phyloP scores from a whole-genome alignment of 805 yeast species.

The Komagataella populi region DNA sequence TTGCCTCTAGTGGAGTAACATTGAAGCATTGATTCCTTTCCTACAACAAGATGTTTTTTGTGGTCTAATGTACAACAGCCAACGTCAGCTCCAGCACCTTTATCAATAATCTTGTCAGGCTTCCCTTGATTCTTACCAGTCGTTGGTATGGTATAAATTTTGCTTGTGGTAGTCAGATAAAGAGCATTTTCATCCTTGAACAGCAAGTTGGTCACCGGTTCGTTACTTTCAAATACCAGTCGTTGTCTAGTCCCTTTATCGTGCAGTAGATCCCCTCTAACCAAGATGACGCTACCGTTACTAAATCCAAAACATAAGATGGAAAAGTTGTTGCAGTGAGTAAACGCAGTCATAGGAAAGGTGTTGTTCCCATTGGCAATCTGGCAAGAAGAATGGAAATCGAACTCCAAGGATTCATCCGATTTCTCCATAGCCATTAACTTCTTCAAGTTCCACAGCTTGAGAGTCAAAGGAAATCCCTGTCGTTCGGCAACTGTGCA shows the following conservation, averaged over 20 bases:
- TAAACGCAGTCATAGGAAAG: slow-evolving; percentile 62
- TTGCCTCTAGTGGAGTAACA: slow-evolving; percentile 46
- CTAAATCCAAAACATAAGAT: slow-evolving; percentile 69
- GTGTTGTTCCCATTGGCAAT: slow-evolving; percentile 65
- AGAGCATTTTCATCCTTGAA: slow-evolving; percentile 42
- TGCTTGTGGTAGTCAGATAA: slow-evolving; percentile 65
- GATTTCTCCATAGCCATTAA: slow-evolving; percentile 18
- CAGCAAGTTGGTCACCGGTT: slow-evolving; percentile 71
- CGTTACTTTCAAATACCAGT: slow-evolving; percentile 54
- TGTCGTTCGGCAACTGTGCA: slow-evolving; percentile 65
- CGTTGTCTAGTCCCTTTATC: slow-evolving; percentile 90
- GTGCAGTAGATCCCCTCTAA: slow-evolving; percentile 77
- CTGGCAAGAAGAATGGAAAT: slow-evolving; percentile 45
- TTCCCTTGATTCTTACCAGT: slow-evolving; percentile 67
- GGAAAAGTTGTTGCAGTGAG: slow-evolving; percentile 38
- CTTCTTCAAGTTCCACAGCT: slow-evolving; percentile 60
- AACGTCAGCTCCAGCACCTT: slow-evolving; percentile 32
- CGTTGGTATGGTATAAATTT: slow-evolving; percentile 58
- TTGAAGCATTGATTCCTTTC: slow-evolving; percentile 46
- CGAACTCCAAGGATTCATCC: slow-evolving; percentile 18
- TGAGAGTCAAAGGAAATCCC: slow-evolving; percentile 55
- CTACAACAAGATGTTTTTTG: slow-evolving; percentile 37
- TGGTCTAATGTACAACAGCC: slow-evolving; percentile 27
- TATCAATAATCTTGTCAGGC: slow-evolving; percentile 33
- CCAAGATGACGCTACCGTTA: slow-evolving; percentile 68